Percentiles rank a stretch among this genome's conserved stretches.
Conservation (phyloP, 1,284 basidiomycete species). For the Termitomyces sp. region DNA sequence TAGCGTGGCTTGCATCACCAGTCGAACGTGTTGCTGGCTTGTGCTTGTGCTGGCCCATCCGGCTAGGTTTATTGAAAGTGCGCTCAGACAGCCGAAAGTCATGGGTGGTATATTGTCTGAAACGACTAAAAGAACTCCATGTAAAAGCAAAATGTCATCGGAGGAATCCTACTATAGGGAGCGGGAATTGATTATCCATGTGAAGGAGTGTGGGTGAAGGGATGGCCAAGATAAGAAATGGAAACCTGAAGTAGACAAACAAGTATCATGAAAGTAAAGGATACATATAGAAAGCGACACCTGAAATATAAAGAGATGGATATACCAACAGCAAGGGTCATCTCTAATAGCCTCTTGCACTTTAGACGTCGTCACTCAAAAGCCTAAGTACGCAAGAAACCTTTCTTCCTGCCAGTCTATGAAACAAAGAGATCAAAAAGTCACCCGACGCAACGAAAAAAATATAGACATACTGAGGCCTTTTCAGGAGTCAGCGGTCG, state of each 20-base stretch:
- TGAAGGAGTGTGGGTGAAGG: conserved; percentile 50
- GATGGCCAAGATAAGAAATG: conserved; percentile 41
- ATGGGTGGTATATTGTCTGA: conserved; percentile 37
- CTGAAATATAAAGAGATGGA: conserved; percentile 22
- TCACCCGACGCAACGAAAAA: conserved; percentile 8
- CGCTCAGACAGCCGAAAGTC: background rate
- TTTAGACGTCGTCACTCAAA: background rate
- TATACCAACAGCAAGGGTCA: conserved; percentile 13
- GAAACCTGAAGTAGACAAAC: conserved; percentile 28
- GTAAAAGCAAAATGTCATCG: conserved; percentile 29
- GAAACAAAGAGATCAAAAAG: conserved; percentile 11
- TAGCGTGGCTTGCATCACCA: background rate
- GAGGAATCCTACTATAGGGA: conserved; percentile 46
- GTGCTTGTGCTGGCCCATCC: background rate
- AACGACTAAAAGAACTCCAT: conserved; percentile 27
- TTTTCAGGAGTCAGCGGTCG: conserved; percentile 95
- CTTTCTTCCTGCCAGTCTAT: conserved; percentile 66
- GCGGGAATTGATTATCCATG: conserved; percentile 55
- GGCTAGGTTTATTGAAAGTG: background rate
- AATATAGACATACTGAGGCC: conserved; percentile 49
- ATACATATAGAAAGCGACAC: conserved; percentile 30
- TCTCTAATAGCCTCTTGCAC: conserved; percentile 12
- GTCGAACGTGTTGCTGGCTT: background rate
- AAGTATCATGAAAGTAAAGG: conserved; percentile 29
- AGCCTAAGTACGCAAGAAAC: conserved; percentile 65